Evolutionary conservation across 2,329 filamentous ascomycete species (phyloP).

Genomic region (Stachybotrys chartarum): DNA sequence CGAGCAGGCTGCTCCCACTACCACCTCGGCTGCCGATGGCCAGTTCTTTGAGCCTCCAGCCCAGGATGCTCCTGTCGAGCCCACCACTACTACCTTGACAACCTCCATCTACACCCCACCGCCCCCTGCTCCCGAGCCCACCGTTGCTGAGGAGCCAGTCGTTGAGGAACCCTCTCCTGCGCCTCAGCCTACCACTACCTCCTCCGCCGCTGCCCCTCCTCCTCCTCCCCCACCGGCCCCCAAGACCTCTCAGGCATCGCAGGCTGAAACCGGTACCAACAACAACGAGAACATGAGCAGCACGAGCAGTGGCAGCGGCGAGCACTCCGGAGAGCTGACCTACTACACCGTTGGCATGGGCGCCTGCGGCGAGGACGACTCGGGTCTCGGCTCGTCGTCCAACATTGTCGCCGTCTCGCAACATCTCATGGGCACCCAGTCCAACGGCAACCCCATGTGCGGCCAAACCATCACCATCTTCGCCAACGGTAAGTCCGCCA

Average conservation of each 20-base stretch:
- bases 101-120: slow-evolving; percentile 17
- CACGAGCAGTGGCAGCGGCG: slow-evolving; percentile 10
- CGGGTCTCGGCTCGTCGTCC: slow-evolving; percentile 43
- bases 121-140: slow-evolving; percentile 8
- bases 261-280: slow-evolving; percentile 9
- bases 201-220: slow-evolving; percentile 6
- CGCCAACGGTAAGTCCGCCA: slow-evolving; percentile 49
- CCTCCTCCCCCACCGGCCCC: slow-evolving; percentile 11
- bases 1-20: slow-evolving; percentile 15
- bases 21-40: slow-evolving; percentile 14
- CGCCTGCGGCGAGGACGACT: slow-evolving; percentile 58
- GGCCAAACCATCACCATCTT: slow-evolving; percentile 59
- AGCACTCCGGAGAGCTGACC: slow-evolving; percentile 58
- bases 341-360: slow-evolving; percentile 66
- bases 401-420: slow-evolving; percentile 64
- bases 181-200: slow-evolving; percentile 3
- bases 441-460: slow-evolving; percentile 66
- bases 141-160: slow-evolving; percentile 4
- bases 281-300: slow-evolving; percentile 8
- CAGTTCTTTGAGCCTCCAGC: slow-evolving; percentile 21
- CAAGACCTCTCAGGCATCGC: slow-evolving; percentile 5
- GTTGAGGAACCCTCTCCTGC: slow-evolving; percentile 4
- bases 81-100: slow-evolving; percentile 10
- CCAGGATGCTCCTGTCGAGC: slow-evolving; percentile 8
- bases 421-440: slow-evolving; percentile 53